Base-by-base conservation (phyloP, 2,329 filamentous ascomycete species). In the Paraconiothyrium brasiliense region DNA sequence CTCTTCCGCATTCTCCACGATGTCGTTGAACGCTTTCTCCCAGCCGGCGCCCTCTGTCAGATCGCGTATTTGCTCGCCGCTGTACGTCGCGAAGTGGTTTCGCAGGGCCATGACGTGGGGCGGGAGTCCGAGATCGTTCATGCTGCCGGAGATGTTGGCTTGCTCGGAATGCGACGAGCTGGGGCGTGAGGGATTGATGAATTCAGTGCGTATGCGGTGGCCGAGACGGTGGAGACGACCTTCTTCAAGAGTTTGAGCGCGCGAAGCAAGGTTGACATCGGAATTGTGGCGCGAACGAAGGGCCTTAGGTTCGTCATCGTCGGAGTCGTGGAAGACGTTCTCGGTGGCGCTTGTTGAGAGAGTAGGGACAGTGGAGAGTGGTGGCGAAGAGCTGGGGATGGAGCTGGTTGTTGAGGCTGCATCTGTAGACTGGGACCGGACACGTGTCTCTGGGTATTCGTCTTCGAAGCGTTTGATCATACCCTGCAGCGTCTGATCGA, bases 401-500 rank as follows among this genome's bases (percentile, higher is more conserved):
- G 74, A 78, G 58, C 74, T 78, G 57, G 71, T 65, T 0, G 67
- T 66, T 3, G 76, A 78, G 8, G 66, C 67, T 9, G 65, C 60
- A 14, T 78, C 73, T 32, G 68, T 67, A 20, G 75, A 71, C 16
- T 74, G 68, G 46, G 75, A 71, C 16, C 73, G 68, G 46, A 87
- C 83, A 39, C 92, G 89, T 0, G 92, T 96, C 74, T 98, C 94
- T 0, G 95, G 95, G 71, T 93, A 98, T 78, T 98, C 94, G 75
- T 97, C 92, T 77, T 98, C 95, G 75, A 98, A 99, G 32, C 95
- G 91, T 75, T 92, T 90, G 73, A 98, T 98, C 81, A 98, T 97
- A 67, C 91, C 90, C 71, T 93, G 86, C 10, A 99, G 84, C 0
- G 95, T 98, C 63, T 91, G 85, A 71, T 97, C 93, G 34, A 99